Conservation (phyloP, 306 rosid genomes). For the Datisca glomerata region DNA sequence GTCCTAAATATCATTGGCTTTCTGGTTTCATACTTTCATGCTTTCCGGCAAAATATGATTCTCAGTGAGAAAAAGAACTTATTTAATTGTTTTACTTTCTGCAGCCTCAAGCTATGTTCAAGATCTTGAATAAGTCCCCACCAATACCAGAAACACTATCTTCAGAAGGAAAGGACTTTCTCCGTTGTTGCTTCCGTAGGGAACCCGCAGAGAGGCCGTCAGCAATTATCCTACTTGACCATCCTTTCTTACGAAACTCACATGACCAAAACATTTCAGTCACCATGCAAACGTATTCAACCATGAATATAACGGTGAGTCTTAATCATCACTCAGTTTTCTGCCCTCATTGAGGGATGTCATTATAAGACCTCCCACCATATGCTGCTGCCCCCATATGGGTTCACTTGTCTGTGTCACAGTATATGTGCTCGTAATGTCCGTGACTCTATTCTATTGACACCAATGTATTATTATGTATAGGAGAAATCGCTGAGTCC, state of each 20-base stretch:
- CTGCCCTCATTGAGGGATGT: too few species aligned
- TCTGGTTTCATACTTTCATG: too few species aligned
- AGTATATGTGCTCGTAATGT: too few species aligned
- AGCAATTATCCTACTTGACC: slow-evolving; percentile 57
- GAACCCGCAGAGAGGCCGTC: slow-evolving; percentile 78
- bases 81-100: slow-evolving; percentile 7
- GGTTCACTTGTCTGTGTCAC: too few species aligned
- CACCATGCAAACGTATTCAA: slow-evolving; percentile 18
- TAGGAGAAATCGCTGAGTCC: slow-evolving; percentile 45
- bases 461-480: too few species aligned
- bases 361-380: too few species aligned
- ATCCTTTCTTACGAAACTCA: slow-evolving; percentile 53
- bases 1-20: too few species aligned
- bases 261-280: slow-evolving; percentile 30
- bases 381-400: too few species aligned
- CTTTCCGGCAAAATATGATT: too few species aligned
- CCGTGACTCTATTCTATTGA: too few species aligned
- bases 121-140: slow-evolving; percentile 66
- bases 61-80: too few species aligned
- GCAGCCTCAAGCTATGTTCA: slow-evolving; percentile 98
- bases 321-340: neutral
- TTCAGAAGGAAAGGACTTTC: slow-evolving; percentile 70
- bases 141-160: slow-evolving; percentile 66
- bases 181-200: slow-evolving; percentile 69
- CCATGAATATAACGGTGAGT: slow-evolving; percentile 43